Base-by-base conservation (phyloP, 305 asterid species). In the Fraxinus ornus region DNA sequence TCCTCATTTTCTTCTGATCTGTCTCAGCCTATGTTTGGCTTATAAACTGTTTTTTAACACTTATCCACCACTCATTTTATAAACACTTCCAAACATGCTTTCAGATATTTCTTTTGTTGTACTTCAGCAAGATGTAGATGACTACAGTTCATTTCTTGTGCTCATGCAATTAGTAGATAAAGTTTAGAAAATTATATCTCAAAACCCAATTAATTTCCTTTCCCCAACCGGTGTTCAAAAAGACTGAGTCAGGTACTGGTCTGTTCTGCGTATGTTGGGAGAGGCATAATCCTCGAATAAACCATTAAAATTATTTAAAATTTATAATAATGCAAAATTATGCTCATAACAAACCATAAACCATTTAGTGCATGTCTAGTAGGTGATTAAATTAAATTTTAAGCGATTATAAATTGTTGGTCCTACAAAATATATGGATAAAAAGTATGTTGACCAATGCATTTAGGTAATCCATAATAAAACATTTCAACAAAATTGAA, bases 1-100 rank as follows among this genome's bases (percentile, higher is more conserved):
- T 52, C 84, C 79, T 64, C 41, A 24, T 28, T 70, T 52, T 80
- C 55, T 76, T 35, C 81, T 75, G 52, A 19, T 49, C 64, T 32
- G 30, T 76, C n/a, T 82, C 75, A 52, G 64, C 22, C 64, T 52
- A 52, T 17, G 64, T 17, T 52, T 52, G 64, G 64, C 64, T n/a
- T 52, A 5, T 17, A 52, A 52, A 17, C 24, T 52, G 64, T 52
- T 17, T 52, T n/a, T 17, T 17, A 52, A 52, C 64, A 5, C 22
- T 52, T 52, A 17, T 52, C 62, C 22, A 52, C 62, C 64, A n/a
- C 64, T 52, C 64, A 52, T 52, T 52, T 5, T n/a, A 52, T 52
- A 17, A 52, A 17, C 64, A 17, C 24, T 52, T 17, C 24, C 64
- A n/a, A 52, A n/a, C 64, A 52, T n/a, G 64, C 62, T 52, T 52